phyloP scores from a whole-genome alignment of 164 flowering plant species.

The Piper longum region DNA sequence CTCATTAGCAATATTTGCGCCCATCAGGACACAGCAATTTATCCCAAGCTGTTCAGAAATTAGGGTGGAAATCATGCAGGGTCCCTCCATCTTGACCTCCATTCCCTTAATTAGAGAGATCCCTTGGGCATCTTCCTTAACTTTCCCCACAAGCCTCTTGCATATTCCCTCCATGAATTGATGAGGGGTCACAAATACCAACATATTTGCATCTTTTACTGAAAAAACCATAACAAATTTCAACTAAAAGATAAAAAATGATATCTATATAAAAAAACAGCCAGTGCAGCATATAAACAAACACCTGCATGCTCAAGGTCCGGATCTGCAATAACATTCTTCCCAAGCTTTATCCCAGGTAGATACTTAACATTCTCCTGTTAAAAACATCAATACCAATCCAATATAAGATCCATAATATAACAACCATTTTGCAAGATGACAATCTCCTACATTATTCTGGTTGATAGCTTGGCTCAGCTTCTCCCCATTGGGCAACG shows the following conservation, averaged over 20 bases:
- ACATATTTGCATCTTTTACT: constrained; percentile 80
- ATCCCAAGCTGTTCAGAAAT: constrained; percentile 55
- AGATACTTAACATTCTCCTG: constrained; percentile 95
- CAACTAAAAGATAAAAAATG: neutral
- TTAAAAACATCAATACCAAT: neutral
- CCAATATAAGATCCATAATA: neutral
- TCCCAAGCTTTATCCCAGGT: constrained; percentile 90
- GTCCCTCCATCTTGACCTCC: constrained; percentile 94
- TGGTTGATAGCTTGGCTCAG: constrained; percentile 64
- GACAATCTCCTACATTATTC: constrained; percentile 33
- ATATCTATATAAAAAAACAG: neutral
- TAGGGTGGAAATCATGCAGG: constrained; percentile 76
- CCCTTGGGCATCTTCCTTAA: constrained; percentile 46
- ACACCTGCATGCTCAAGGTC: constrained; percentile 84
- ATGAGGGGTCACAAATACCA: constrained; percentile 94
- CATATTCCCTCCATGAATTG: constrained; percentile 92
- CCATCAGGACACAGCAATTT: constrained; percentile 93
- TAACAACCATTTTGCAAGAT: neutral
- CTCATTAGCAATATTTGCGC: constrained; percentile 95
- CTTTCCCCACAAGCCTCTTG: constrained; percentile 60
- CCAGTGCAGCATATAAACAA: neutral
- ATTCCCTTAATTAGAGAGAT: constrained; percentile 88
- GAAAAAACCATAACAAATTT: constrained; percentile 10
- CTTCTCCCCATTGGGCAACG: constrained; percentile 68
- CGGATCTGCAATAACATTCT: constrained; percentile 84